Base-by-base conservation (phyloP, 2,329 filamentous ascomycete genomes). In the Colletotrichum melonis region DNA sequence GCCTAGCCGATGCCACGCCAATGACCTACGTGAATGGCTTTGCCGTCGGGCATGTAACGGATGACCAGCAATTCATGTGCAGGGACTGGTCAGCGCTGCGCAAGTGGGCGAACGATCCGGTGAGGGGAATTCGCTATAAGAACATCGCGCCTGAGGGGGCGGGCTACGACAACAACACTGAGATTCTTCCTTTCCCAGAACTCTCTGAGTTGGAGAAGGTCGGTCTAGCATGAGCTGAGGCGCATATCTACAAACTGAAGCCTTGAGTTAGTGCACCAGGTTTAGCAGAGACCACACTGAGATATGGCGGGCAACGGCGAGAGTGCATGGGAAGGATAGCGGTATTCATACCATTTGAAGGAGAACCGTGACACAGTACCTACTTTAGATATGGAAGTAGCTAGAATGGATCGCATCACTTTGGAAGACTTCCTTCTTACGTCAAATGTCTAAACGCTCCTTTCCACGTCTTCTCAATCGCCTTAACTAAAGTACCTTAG, bases 11-110 rank as follows among this genome's bases (percentile, higher is more conserved):
- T 14, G 69, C 69, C 0, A 62, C 69, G 9, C 69, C 69, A 2
- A 71, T 71, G 63, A 67, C 69, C 5, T 71, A 71, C 26, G 69
- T 71, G 1, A 71, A 71, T 26, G 69, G 69, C 0, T 71, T 71
- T 1, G 63, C 55, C 2, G 69, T 67, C 9, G 69, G 69, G 0
- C 63, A 67, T 19, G 63, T 71, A n/a, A 71, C 69, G 0, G 69
- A 71, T 12, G 69, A 71, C 11, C 69, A 71, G 22, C 58, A 71
- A 49, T 67, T 67, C 14, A 67, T 62, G 57, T 71, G 69, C 35
- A 54, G 69, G 19, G 69, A 71, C 49, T 71, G 63, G 63, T 56
- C 63, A 4, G 69, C 69, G 9, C 19, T 71, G 35, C 14, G 69
- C 0, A 67, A 30, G 22, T 71, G 69, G 69, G 69, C 69, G 1